Conservation (phyloP, 257 asterid genomes). For the Solanum verrucosum region DNA sequence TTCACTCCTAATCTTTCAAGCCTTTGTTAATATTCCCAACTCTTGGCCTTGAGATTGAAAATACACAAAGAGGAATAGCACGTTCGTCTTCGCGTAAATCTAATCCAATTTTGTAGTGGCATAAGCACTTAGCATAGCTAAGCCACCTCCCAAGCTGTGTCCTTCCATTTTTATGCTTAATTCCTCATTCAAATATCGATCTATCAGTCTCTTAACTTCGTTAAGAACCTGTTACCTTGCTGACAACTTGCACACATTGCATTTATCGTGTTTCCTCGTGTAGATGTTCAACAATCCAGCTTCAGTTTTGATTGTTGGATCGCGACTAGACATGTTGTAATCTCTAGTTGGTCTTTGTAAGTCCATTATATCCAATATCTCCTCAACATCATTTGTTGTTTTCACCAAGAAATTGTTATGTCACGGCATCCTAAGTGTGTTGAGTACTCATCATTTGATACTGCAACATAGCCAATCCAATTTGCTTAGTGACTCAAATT, state of each 20-base stretch:
- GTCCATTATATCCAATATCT: constrained; percentile 18
- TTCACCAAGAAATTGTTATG: constrained; percentile 19
- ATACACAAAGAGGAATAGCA: constrained; percentile 2
- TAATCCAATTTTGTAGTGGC: constrained; percentile 12
- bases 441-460: constrained; percentile 4
- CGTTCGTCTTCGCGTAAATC: neutral
- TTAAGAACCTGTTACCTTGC: no score
- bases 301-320: neutral
- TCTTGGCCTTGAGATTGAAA: constrained; percentile 16
- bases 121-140: constrained; percentile 21
- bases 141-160: constrained; percentile 19
- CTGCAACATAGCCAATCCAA: no score
- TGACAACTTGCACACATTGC: no score
- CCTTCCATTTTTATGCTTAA: constrained; percentile 1
- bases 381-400: constrained; percentile 15
- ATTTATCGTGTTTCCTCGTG: neutral
- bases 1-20: constrained; percentile 6
- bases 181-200: no score
- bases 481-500: no score
- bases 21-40: constrained; percentile 14
- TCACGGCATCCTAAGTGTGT: constrained; percentile 1
- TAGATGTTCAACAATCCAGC: constrained; percentile 7
- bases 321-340: constrained; percentile 1
- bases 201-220: no score
- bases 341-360: neutral